Conservation (phyloP, 164 flowering plant species). For the Liquidambar formosana region DNA sequence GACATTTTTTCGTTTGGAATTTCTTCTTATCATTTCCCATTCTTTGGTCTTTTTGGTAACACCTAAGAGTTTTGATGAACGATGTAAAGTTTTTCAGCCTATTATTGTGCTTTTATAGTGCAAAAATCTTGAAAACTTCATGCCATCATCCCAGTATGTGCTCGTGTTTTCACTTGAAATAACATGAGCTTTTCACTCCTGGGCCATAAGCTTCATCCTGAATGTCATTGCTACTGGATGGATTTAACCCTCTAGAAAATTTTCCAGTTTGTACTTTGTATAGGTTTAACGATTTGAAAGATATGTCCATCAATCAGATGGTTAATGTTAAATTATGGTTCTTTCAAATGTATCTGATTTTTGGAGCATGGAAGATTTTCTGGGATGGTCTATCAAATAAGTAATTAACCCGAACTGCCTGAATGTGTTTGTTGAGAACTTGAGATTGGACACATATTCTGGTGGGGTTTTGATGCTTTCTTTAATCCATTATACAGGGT, state of each 20-base stretch:
- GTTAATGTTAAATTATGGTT: background rate
- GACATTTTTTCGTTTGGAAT: background rate
- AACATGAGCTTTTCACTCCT: background rate
- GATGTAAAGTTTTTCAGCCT: background rate
- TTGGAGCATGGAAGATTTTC: background rate
- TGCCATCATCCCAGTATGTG: background rate
- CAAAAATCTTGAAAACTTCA: background rate
- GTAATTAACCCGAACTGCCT: background rate
- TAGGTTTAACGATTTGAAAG: background rate
- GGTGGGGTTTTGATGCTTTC: background rate
- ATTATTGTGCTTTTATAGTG: background rate
- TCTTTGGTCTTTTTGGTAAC: background rate
- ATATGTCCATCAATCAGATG: background rate
- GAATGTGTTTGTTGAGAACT: background rate
- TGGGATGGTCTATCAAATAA: background rate
- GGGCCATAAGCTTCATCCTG: background rate
- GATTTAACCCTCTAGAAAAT: background rate
- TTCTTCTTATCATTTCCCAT: background rate
- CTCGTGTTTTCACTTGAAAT: background rate
- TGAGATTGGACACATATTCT: background rate
- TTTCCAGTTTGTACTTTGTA: background rate
- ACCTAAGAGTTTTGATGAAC: background rate
- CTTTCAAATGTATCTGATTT: background rate
- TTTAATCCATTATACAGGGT: conserved; percentile 59
- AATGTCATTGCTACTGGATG: background rate